Conservation (phyloP, 352 stramenopile genomes). For the Phytophthora tentaculata region DNA sequence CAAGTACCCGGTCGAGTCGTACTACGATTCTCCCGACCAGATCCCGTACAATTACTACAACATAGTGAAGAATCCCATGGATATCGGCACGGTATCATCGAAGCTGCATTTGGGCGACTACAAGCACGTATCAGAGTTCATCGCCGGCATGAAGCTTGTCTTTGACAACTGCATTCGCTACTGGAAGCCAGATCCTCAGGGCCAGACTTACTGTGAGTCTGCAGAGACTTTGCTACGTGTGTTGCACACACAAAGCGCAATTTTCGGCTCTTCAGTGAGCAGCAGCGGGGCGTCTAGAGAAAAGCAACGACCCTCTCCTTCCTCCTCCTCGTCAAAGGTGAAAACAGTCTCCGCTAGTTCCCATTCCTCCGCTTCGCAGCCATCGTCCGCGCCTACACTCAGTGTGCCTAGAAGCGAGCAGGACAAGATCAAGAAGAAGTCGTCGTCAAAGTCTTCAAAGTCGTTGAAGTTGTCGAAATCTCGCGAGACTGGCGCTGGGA, state of each 20-base stretch:
- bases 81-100: conserved; percentile 80
- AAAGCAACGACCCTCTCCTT: conserved; percentile 44
- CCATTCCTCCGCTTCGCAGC: conserved; percentile 17
- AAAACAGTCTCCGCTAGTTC: conserved; percentile 24
- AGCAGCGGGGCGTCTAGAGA: conserved; percentile 43
- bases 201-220: conserved; percentile 80
- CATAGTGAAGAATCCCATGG: conserved; percentile 81
- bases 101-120: conserved; percentile 75
- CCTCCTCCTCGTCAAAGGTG: conserved; percentile 36
- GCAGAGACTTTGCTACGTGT: conserved; percentile 63
- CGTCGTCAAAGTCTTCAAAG: conserved; percentile 47
- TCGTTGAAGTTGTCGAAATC: conserved; percentile 44
- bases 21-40: conserved; percentile 84
- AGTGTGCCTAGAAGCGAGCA: conserved; percentile 22
- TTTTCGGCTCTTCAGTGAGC: conserved; percentile 41
- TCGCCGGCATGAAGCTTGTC: conserved; percentile 73
- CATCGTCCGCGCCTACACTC: conserved; percentile 2
- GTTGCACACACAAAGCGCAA: conserved; percentile 53
- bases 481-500: conserved; percentile 41
- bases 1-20: conserved; percentile 87
- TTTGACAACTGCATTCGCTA: conserved; percentile 90
- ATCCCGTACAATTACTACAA: conserved; percentile 87
- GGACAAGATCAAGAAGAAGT: conserved; percentile 44
- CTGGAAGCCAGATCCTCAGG: conserved; percentile 79
- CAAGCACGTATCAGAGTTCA: conserved; percentile 60